A percentile compares a stretch with the other conserved stretches of the same genome.
These are phyloP conservation scores for Cyclotella cryptica DNA, from an alignment of 108 stramenopile species.

Conservation along the genomic window DNA sequence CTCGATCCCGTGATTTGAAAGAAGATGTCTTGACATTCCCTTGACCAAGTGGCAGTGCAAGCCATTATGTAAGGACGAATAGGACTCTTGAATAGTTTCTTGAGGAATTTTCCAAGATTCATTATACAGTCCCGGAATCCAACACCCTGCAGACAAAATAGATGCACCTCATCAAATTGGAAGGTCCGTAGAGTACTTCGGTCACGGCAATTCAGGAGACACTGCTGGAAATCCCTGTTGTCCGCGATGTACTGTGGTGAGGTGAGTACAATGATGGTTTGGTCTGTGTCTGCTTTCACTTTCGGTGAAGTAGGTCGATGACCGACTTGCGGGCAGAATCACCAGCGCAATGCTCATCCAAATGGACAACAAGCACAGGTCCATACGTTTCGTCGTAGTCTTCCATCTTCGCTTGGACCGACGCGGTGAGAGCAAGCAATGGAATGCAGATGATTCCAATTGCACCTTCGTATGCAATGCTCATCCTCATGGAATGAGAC, in stretches of 20 bases:
- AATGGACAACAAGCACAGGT: background rate
- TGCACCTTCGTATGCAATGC: too few relatives aligned
- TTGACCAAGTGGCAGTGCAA: background rate
- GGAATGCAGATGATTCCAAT: background rate
- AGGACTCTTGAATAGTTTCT: background rate
- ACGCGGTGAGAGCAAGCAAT: background rate
- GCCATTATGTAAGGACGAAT: background rate
- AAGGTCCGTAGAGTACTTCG: too few relatives aligned
- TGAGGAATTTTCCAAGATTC: background rate
- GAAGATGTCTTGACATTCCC: background rate
- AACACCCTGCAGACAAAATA: too few relatives aligned
- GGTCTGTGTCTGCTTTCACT: background rate
- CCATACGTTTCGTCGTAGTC: background rate
- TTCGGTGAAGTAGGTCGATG: background rate
- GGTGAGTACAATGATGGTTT: background rate
- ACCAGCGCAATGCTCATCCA: background rate
- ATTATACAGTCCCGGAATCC: background rate
- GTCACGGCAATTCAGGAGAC: too few relatives aligned
- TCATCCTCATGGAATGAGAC: background rate
- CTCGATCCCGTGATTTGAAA: background rate
- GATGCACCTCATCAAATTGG: too few relatives aligned
- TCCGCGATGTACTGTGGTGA: slow-evolving; percentile 5
- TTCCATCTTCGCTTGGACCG: background rate
- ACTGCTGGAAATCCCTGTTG: too few relatives aligned
- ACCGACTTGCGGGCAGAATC: too few relatives aligned